Conservation (phyloP, 345 rosid genomes). For the Eucalyptus erythrocorys region DNA sequence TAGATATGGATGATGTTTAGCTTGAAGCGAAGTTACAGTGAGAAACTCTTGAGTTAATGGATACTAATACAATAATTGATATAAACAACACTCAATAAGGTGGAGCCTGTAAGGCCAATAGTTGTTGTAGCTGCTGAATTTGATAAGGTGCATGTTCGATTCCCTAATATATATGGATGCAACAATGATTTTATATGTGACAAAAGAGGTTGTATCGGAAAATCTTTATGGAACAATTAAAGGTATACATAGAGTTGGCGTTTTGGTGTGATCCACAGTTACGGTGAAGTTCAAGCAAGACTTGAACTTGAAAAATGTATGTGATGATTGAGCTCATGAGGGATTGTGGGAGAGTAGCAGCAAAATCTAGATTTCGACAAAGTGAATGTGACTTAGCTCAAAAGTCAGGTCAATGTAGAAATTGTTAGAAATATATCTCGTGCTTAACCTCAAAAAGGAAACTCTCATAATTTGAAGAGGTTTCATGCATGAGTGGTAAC, state of each 20-base stretch:
- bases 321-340: accelerated
- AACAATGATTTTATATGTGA: not conserved
- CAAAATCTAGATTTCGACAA: not conserved
- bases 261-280: not conserved
- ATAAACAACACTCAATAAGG: not conserved
- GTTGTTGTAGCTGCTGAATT: not conserved
- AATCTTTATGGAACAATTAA: not conserved
- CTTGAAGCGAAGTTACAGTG: not conserved
- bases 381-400: not conserved
- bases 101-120: not conserved
- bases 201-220: not conserved
- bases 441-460: accelerated
- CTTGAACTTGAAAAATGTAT: not conserved
- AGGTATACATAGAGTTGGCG: not conserved
- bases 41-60: not conserved
- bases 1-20: not conserved
- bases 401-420: accelerated
- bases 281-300: accelerated
- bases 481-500: not conserved
- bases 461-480: not conserved
- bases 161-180: not conserved
- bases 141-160: accelerated
- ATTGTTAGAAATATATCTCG: not conserved
- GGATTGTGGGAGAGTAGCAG: not conserved
- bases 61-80: accelerated